Percentiles rank a stretch among this genome's conserved stretches.
phyloP scores from a whole-genome alignment of 495 filamentous ascomycete species.

The Bombardia bombarda region DNA sequence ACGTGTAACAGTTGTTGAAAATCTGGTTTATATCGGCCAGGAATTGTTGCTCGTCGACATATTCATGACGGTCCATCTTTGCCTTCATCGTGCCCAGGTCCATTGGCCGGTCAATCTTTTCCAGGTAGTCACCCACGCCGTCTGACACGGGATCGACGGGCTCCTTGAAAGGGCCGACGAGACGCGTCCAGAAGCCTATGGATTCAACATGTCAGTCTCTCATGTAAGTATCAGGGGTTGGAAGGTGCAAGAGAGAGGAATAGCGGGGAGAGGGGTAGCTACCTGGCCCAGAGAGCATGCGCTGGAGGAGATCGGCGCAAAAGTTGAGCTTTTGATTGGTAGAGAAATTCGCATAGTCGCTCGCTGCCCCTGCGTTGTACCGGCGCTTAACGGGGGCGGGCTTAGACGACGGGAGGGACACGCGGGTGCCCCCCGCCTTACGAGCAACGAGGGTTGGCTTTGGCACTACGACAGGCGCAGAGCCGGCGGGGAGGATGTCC shows the following conservation, averaged over 20 bases:
- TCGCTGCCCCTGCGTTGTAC: conserved; percentile 9
- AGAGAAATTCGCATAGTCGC: conserved; percentile 19
- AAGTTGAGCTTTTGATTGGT: conserved; percentile 41
- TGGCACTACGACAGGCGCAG: conserved; percentile 5
- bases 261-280: conserved; percentile 3
- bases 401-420: conserved; percentile 24
- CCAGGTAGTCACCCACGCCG: conserved; percentile 40
- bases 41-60: conserved; percentile 34
- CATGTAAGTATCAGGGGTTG: not conserved
- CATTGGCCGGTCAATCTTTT: conserved; percentile 40
- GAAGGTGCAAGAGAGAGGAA: not conserved
- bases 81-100: conserved; percentile 40
- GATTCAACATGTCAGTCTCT: not conserved
- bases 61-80: conserved; percentile 39
- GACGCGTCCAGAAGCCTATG: conserved; percentile 49
- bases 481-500: conserved; percentile 19
- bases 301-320: conserved; percentile 41
- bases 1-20: conserved; percentile 41
- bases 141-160: conserved; percentile 37
- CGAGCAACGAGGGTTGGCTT: not conserved
- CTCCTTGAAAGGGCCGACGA: conserved; percentile 43
- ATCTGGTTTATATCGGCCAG: conserved; percentile 40
- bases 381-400: conserved; percentile 18
- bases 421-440: conserved; percentile 18
- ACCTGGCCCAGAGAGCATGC: conserved; percentile 48